Evolutionary conservation across 192 early-diverging fungal species (phyloP).

Genomic region (Coemansia sp.): DNA sequence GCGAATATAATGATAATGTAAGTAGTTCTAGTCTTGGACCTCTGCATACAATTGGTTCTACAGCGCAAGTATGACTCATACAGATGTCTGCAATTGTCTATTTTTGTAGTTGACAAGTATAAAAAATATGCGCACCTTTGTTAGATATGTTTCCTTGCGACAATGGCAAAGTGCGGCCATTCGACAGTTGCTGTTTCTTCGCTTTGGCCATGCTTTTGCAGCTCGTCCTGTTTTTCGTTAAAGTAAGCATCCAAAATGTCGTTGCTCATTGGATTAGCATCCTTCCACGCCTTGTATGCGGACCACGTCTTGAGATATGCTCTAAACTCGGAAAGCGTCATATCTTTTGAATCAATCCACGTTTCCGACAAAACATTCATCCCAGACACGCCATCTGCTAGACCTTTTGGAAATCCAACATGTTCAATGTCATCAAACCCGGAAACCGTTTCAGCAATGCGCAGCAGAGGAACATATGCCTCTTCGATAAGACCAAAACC

Average conservation of each 20-base stretch:
- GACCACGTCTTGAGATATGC: constrained; percentile 41
- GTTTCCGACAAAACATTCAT: constrained; percentile 13
- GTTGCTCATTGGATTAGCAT: constrained; percentile 2
- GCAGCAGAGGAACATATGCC: constrained; percentile 11
- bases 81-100: no score
- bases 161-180: constrained; percentile 39
- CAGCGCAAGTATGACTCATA: no score
- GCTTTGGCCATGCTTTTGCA: constrained; percentile 1
- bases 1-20: no score
- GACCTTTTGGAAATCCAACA: constrained; percentile 11
- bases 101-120: no score
- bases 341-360: constrained; percentile 17
- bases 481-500: constrained; percentile 19
- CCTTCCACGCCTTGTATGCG: constrained; percentile 31
- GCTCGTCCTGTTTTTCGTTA: constrained; percentile 10
- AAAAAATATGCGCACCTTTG: background rate
- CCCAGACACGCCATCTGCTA: background rate
- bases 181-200: constrained; percentile 6
- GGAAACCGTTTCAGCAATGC: background rate
- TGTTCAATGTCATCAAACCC: constrained; percentile 14
- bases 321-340: constrained; percentile 16
- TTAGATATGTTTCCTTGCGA: constrained; percentile 20
- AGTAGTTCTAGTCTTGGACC: no score
- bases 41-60: no score
- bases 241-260: constrained; percentile 24